Conservation (phyloP, 192 early-diverging fungal species). For the Backusella tarrabulga region DNA sequence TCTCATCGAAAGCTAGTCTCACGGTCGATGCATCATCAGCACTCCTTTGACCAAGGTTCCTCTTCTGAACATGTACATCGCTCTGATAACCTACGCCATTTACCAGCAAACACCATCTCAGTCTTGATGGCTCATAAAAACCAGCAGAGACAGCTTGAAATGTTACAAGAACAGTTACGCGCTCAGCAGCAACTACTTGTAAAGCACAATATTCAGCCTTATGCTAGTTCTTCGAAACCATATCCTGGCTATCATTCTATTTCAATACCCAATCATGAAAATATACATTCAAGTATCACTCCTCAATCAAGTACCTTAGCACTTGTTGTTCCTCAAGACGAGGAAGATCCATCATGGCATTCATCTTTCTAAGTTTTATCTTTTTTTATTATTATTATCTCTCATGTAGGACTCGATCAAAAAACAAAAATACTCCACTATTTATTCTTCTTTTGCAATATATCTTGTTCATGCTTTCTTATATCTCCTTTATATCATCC, state of each 20-base stretch:
- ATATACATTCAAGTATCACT: neutral
- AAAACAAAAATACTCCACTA: neutral
- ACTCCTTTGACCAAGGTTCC: neutral
- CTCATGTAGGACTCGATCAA: neutral
- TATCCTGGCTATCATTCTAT: constrained; percentile 1
- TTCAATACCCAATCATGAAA: neutral
- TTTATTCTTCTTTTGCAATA: neutral
- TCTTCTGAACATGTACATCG: neutral
- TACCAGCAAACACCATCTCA: constrained; percentile 12
- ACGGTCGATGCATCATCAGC: constrained; percentile 1
- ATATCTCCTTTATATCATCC: neutral
- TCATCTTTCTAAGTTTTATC: constrained; percentile 1
- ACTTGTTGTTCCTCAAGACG: constrained; percentile 4
- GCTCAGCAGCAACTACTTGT: constrained; percentile 26
- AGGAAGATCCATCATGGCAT: constrained; percentile 5
- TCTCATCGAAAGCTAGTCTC: neutral
- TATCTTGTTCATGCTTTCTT: neutral
- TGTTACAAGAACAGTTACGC: constrained; percentile 30
- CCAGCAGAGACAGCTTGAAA: constrained; percentile 29
- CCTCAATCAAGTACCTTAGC: neutral
- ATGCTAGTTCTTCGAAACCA: neutral
- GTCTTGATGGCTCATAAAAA: constrained; percentile 34
- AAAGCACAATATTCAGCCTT: constrained; percentile 18
- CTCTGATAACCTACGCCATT: neutral
- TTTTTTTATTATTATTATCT: neutral